phyloP scores from a whole-genome alignment of 345 rosid species.

The Aethionema arabicum region DNA sequence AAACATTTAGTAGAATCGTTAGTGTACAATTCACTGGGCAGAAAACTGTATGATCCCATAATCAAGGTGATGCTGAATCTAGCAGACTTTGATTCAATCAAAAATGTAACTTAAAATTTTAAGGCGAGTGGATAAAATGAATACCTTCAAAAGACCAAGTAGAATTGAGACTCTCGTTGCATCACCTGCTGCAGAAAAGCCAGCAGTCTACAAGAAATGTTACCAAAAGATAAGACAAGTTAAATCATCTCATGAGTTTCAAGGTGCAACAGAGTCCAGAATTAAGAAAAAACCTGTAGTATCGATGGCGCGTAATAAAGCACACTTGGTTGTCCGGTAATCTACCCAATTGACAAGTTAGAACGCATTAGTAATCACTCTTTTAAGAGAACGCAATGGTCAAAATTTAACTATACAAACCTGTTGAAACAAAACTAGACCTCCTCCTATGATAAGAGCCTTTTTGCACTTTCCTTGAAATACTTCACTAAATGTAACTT shows the following conservation, averaged over 20 bases:
- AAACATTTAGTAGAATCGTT: too few relatives aligned
- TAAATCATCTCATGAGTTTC: conserved; percentile 3
- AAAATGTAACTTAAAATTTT: not conserved
- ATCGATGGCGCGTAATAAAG: conserved; percentile 91
- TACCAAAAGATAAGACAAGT: not conserved
- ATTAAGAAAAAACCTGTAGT: conserved; percentile 56
- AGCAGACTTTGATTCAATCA: too few relatives aligned
- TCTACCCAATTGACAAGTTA: conserved; percentile 46
- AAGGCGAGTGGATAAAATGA: not conserved
- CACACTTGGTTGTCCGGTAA: conserved; percentile 98
- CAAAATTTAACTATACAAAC: conserved; percentile 36
- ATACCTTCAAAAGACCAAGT: conserved; percentile 82
- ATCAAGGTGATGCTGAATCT: too few relatives aligned
- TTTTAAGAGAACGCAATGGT: conserved; percentile 1
- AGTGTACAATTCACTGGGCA: too few relatives aligned
- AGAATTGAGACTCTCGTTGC: conserved; percentile 92
- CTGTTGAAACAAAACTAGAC: conserved; percentile 96
- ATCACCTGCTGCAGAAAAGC: conserved; percentile 92
- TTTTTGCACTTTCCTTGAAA: conserved; percentile 81
- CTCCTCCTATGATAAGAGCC: conserved; percentile 82
- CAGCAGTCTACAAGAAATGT: conserved; percentile 63
- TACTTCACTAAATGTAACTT: conserved; percentile 56
- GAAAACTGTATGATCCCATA: too few relatives aligned
- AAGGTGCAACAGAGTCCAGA: conserved; percentile 11
- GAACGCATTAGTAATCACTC: conserved; percentile 9